Evolutionary conservation across 2,329 filamentous ascomycete genomes (phyloP), one percentile per base, ranked within the genome.

Genomic region (Paraconiothyrium sp.): DNA sequence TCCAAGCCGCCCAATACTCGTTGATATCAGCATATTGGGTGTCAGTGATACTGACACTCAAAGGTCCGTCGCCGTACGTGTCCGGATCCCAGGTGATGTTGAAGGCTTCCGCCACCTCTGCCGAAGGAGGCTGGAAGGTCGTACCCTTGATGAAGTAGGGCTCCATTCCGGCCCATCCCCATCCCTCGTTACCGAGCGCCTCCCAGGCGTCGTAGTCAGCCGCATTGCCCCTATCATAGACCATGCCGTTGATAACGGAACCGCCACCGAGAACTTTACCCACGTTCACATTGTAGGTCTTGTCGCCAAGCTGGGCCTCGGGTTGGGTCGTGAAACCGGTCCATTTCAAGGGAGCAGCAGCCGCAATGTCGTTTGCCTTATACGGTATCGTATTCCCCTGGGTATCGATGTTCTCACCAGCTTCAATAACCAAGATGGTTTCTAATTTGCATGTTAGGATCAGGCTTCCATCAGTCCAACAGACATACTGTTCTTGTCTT

Each of bases 141-240:
- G 27, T 39, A 14, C 55, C 55, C 43, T 69, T 71, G 46, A 67
- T 70, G 67, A 80, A 79, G 64, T 78, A 79, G 9, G 71, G 72
- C 27, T 72, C 52, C 6, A 84, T 60, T 13, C 77, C 78, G 46
- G 84, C 75, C 82, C 83, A 89, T 1, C 81, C 80, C 87, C 87
- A 89, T 0, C 85, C 86, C 1, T 72, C 56, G 64, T 88, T 89
- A 0, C 86, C 86, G 6, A 89, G 71, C 32, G 79, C 72, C 48
- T 81, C 60, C 86, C 86, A 89, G 3, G 80, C 80, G 71, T 89
- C 83, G 60, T 78, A 78, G 50, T 78, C 76, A 9, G 60, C 70
- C 20, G 27, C 27, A 30, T 30, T 30, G 6, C 27, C 27, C 10
- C 76, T 62, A 48, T 75, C 73, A 57, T 71, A 76, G 30, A 68